Evolutionary conservation across 2,329 filamentous ascomycete species (phyloP).

Genomic region (Apiospora kogelbergensis): DNA sequence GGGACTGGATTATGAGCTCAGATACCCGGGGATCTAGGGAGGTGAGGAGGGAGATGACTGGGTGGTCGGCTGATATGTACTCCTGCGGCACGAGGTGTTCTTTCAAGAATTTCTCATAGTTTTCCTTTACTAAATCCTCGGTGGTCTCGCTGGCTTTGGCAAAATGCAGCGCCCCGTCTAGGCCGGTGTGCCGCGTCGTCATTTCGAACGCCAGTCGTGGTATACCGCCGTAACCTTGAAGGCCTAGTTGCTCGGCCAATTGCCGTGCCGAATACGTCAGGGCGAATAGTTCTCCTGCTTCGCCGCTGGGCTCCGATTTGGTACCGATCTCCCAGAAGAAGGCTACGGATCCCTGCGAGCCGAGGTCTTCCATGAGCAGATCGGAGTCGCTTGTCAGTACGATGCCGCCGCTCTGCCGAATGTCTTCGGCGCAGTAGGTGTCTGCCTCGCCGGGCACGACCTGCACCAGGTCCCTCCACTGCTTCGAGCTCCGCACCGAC

Average conservation of each 20-base stretch:
- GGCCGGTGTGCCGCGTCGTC: conserved; percentile 13
- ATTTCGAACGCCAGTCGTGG: conserved; percentile 32
- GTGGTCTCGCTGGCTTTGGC: conserved; percentile 22
- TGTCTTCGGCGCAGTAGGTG: conserved; percentile 68
- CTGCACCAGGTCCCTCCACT: conserved; percentile 43
- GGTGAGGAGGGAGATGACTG: conserved; percentile 23
- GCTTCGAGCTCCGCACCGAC: conserved; percentile 49
- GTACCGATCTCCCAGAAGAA: conserved; percentile 66
- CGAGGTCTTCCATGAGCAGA: conserved; percentile 72
- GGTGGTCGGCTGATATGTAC: conserved; percentile 26
- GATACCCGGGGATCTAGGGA: conserved; percentile 37
- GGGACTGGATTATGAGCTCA: conserved; percentile 36
- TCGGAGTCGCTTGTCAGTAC: conserved; percentile 88
- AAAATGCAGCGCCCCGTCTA: conserved; percentile 21
- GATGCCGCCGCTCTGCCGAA: conserved; percentile 52
- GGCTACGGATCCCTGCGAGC: conserved; percentile 58
- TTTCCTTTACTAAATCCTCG: conserved; percentile 12
- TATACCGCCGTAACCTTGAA: conserved; percentile 29
- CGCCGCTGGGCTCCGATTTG: conserved; percentile 10
- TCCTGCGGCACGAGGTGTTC: conserved; percentile 22
- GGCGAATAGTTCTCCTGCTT: conserved; percentile 23
- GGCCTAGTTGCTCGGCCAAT: conserved; percentile 22
- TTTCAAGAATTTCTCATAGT: conserved; percentile 24
- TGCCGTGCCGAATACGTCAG: conserved; percentile 35
- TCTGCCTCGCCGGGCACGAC: conserved; percentile 87